Conservation (phyloP, 768 basidiomycete species). For the Lactifluus pinguis region DNA sequence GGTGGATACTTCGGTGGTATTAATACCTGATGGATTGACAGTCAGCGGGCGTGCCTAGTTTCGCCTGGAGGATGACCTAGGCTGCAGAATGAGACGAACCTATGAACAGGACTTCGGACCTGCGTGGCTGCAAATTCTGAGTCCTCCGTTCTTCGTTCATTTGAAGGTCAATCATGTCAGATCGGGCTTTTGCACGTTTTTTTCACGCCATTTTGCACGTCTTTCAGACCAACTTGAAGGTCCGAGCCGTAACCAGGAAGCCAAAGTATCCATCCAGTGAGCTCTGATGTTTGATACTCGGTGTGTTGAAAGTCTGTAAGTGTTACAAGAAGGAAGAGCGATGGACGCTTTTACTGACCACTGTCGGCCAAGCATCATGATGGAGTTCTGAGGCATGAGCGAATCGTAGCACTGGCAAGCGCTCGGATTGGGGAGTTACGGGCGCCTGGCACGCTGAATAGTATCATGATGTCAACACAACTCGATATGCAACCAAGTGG, state of each 20-base stretch:
- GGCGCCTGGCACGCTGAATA: too few relatives aligned
- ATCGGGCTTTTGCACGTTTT: conserved; percentile 23
- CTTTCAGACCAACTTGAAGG: neutral
- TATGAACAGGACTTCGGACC: conserved; percentile 70
- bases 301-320: neutral
- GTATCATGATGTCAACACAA: too few relatives aligned
- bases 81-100: conserved; percentile 38
- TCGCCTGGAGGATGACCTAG: too few relatives aligned
- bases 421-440: too few relatives aligned
- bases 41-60: neutral
- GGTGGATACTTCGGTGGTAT: neutral
- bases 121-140: conserved; percentile 45
- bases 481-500: too few relatives aligned
- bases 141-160: conserved; percentile 76
- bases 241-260: neutral
- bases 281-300: too few relatives aligned
- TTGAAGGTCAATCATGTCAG: conserved; percentile 69
- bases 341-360: neutral
- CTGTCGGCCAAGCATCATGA: too few relatives aligned
- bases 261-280: neutral
- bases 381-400: too few relatives aligned
- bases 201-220: neutral
- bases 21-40: neutral
- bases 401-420: too few relatives aligned
- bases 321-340: neutral